Base-by-base conservation (phyloP, 2,329 filamentous ascomycete species). In the Metarhizium anisopliae region DNA sequence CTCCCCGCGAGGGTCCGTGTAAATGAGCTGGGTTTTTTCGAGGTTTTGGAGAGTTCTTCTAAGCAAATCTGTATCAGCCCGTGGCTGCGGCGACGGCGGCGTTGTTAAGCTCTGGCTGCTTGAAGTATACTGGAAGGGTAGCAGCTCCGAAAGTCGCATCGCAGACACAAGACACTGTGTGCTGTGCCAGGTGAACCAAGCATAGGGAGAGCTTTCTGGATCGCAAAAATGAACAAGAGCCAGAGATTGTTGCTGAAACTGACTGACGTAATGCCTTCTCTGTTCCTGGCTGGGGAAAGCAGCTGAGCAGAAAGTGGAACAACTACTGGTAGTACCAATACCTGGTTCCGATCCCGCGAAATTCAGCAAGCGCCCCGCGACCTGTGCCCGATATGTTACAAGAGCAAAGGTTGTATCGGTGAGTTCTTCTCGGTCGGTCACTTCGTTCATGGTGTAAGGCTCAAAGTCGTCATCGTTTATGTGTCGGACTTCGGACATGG, bases 171-270 rank as follows among this genome's bases (percentile, higher is more conserved):
- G 49, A 20, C 55, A 60, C 40, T 59, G 59, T 3, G 59, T 56
- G 52, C 53, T 58, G 25, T 60, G 55, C 57, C 55, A 59, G 45
- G 58, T 59, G 42, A 56, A 57, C 59, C 57, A 60, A 30, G 59
- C 55, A 16, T 59, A 56, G 6, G 49, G 16, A 10, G 59, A 60
- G 1, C 55, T 52, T 42, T 57, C 57, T 6, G 57, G 59, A 16
- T 60, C 55, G 16, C 59, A 60, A 30, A 60, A 57, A 35, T 52
- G 55, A 1, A 60, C n/a, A 18, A 59, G 55, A 25, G 36, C 16
- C 10, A 59, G 50, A 2, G 47, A 43, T 14, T 55, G 18, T 38
- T 56, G 42, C 36, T 59, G 57, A 42, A 59, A 59, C 14, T 43
- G 55, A 7, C 53, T 45, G 7, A 55, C n/a, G 18, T 54, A 38